These are phyloP conservation scores for Arthroderma sp. DNA, from an alignment of 2,329 filamentous ascomycete genomes.

Conservation along the genomic window DNA sequence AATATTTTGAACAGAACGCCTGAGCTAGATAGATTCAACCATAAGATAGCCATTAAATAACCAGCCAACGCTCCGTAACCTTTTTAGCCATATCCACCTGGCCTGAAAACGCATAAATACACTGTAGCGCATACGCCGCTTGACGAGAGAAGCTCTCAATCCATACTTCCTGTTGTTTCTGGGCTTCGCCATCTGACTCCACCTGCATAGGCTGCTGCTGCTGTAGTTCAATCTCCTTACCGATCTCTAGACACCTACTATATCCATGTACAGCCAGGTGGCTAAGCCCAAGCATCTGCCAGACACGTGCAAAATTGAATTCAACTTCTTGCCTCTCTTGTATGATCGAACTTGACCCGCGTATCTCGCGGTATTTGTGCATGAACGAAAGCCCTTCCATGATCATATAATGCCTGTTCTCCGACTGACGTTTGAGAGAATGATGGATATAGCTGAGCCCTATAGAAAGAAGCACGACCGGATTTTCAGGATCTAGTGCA, in stretches of 20 bases:
- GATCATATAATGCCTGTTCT: constrained; percentile 79
- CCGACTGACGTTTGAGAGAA: constrained; percentile 74
- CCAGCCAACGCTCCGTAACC: constrained; percentile 48
- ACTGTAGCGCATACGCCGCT: constrained; percentile 62
- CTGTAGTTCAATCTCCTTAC: constrained; percentile 29
- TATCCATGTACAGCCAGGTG: constrained; percentile 66
- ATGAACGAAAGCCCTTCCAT: constrained; percentile 76
- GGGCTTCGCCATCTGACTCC: constrained; percentile 20
- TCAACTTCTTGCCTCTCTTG: constrained; percentile 58
- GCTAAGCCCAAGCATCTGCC: constrained; percentile 60
- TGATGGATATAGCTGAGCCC: constrained; percentile 79
- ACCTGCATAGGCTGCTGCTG: constrained; percentile 20
- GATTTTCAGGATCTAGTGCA: constrained; percentile 60
- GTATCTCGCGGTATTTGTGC: constrained; percentile 54
- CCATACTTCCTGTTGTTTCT: constrained; percentile 6
- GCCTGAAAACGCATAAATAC: constrained; percentile 51
- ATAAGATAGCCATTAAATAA: constrained; percentile 34
- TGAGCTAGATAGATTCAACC: not conserved
- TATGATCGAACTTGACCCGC: constrained; percentile 32
- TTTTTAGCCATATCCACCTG: constrained; percentile 47
- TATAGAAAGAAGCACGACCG: constrained; percentile 67
- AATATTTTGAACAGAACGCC: too few relatives aligned
- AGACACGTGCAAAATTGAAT: constrained; percentile 66
- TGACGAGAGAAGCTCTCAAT: constrained; percentile 49
- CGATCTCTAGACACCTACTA: constrained; percentile 41